Evolutionary conservation across 1,284 basidiomycete genomes (phyloP), one percentile per base, ranked within the genome.

Genomic region (Microbotryum violaceum): DNA sequence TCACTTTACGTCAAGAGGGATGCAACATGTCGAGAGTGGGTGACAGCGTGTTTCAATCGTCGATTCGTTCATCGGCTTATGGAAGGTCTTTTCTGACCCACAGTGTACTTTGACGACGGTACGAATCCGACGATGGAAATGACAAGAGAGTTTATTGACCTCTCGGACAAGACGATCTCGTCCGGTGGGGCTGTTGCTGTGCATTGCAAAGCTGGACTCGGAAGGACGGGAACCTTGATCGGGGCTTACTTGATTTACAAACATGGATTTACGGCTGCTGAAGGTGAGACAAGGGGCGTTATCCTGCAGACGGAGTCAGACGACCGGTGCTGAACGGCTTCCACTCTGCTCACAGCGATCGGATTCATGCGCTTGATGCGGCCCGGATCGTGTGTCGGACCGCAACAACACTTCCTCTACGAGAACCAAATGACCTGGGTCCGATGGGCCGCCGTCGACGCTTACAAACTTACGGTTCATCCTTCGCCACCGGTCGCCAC

Each of bases 181-280:
- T 76, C 74, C n/a, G 87, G 85, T 46, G 88, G 71, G 7, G 70
- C 71, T 14, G 70, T 74, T n/a, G 73, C 73, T 3, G 77, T 73
- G 54, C 75, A 96, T 85, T 96, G 91, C 76, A 96, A 96, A 80
- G 91, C 91, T 54, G 91, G 91, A 25, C 81, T 96, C 23, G 91
- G 91, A 25, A 82, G 91, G 55, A 96, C 91, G 4, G 94, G 96
- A 5, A 94, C 93, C 4, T 79, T 98, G 64, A 94, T 98, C 65
- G 92, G 92, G 54, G 96, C 96, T 4, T 98, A 97, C 79, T 82
- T 99, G 60, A 89, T 97, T 69, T 99, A 96, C 89, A 97, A 96
- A 78, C 93, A 97, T 73, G 89, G 89, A n/a, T 99, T 99, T 74
- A 91, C 91, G n/a, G 93, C 94, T 0, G 85, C 86, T 60, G 96